Evolutionary conservation across 2,329 filamentous ascomycete species (phyloP), one percentile per base, ranked within the genome.

Genomic region (Knufia petricola): DNA sequence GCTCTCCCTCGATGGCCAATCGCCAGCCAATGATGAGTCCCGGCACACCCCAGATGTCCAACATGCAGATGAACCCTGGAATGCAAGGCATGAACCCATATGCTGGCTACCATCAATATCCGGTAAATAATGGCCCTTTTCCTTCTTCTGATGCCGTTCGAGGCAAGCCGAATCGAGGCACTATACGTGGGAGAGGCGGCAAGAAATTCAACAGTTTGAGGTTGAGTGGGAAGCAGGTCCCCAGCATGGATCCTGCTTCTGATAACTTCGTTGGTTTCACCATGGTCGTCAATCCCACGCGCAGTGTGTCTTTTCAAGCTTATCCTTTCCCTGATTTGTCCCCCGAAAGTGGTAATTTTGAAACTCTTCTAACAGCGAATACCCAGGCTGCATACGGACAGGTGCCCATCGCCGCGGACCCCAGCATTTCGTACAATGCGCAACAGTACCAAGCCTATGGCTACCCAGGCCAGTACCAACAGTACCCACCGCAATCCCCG

Each of bases 1-100:
- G 81, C 69, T 85, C 81, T 34, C 82, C 81, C 31, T 79, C 82
- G 59, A 76, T 82, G 55, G 68, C 72, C 48, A 75, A 77, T 61
- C 69, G 75, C 54, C 84, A 84, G 70, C 78, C 84, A 53, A 80
- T 81, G 26, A 70, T 85, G 48, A 69, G 79, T 59, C 81, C 83
- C 50, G 76, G 76, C 54, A 85, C 82, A 24, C 79, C 84, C 69
- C 55, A 58, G 44, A 41, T 81, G 81, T 76, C 74, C 55, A 77
- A 78, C 61, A 81, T 87, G 65, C 76, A 84, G 42, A 84, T 85
- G 65, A 74, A 76, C 51, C 75, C 77, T 37, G 75, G 77, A 54
- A 84, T 82, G 69, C 78, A 78, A 56, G 78, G 77, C 61, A 56
- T 75, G 72, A 56, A 10, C 28, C 46, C 46, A 31, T 42, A 48